A percentile compares a stretch with the other conserved stretches of the same genome.
phyloP scores from a whole-genome alignment of 257 asterid species.

The Cinchona pubescens region DNA sequence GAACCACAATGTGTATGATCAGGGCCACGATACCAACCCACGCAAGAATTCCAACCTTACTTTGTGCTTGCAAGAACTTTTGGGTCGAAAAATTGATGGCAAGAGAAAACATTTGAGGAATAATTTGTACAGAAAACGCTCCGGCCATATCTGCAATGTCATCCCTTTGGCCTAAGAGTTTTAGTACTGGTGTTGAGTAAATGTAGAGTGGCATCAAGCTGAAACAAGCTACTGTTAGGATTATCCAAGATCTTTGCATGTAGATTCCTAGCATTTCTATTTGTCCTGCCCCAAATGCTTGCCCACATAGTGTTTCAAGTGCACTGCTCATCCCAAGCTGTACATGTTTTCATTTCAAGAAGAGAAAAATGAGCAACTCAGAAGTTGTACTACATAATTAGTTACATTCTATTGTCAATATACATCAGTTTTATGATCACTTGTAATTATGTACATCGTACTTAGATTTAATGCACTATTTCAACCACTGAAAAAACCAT shows the following conservation, averaged over 20 bases:
- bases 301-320: constrained; percentile 88
- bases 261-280: constrained; percentile 68
- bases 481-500: not conserved
- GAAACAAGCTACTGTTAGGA: constrained; percentile 58
- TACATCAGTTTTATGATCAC: not conserved
- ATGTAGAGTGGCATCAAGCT: constrained; percentile 68
- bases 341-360: too few species aligned
- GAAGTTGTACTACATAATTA: too few species aligned
- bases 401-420: too few species aligned
- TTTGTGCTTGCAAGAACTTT: constrained; percentile 87
- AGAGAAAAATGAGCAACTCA: too few species aligned
- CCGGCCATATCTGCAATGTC: constrained; percentile 89
- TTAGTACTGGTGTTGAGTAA: constrained; percentile 54
- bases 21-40: constrained; percentile 76
- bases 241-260: constrained; percentile 88
- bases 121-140: constrained; percentile 54
- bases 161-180: constrained; percentile 64
- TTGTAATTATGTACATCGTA: too few species aligned
- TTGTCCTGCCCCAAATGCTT: constrained; percentile 94
- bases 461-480: too few species aligned
- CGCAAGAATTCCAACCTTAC: constrained; percentile 68
- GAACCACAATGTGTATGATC: constrained; percentile 38
- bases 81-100: constrained; percentile 89
- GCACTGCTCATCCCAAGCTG: constrained; percentile 99
- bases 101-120: constrained; percentile 73